phyloP scores from a whole-genome alignment of 1,139 yeast genomes.

The Lodderomyces margitis region DNA sequence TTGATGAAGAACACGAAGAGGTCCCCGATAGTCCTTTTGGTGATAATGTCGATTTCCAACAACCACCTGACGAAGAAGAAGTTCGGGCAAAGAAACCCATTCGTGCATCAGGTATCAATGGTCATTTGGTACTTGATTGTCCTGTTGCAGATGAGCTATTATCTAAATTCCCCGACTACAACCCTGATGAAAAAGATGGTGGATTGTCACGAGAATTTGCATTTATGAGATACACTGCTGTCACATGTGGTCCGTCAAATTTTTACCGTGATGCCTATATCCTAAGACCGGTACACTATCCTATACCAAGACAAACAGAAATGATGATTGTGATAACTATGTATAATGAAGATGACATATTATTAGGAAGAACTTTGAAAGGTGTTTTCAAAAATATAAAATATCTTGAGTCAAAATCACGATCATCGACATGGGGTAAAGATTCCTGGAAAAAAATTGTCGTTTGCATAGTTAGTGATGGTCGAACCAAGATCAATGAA shows the following conservation, averaged over 20 bases:
- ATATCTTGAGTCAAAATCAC: conserved; percentile 43
- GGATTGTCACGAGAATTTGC: conserved; percentile 47
- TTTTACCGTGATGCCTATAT: conserved; percentile 46
- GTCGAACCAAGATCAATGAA: conserved; percentile 48
- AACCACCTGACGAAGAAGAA: conserved; percentile 31
- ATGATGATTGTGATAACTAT: conserved; percentile 48
- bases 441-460: conserved; percentile 51
- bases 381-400: conserved; percentile 50
- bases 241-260: conserved; percentile 50
- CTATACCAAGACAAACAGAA: conserved; percentile 45
- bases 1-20: conserved; percentile 10
- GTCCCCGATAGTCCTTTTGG: conserved; percentile 32
- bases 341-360: conserved; percentile 50
- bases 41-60: conserved; percentile 20
- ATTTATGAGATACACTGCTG: conserved; percentile 51
- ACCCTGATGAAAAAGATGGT: conserved; percentile 33
- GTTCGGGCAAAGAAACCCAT: conserved; percentile 38
- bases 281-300: conserved; percentile 47
- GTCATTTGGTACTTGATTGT: conserved; percentile 51
- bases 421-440: conserved; percentile 46
- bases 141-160: conserved; percentile 49
- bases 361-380: conserved; percentile 46
- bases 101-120: conserved; percentile 44
- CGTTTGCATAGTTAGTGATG: conserved; percentile 49
- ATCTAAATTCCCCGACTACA: conserved; percentile 44